Conservation (phyloP, 2,329 filamentous ascomycete species). For the Clarireedia monteithiana region DNA sequence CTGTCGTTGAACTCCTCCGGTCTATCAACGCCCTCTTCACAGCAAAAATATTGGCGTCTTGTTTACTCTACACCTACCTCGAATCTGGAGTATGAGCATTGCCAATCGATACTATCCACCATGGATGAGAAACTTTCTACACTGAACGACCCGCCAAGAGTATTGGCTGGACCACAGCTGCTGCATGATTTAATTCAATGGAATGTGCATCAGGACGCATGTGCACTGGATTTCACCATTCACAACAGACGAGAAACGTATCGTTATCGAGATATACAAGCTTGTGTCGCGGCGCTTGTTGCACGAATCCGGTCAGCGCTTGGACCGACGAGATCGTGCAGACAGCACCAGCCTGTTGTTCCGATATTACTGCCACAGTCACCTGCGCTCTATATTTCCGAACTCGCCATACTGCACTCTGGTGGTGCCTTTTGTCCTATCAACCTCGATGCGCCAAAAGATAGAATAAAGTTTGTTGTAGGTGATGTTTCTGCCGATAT, state of each 20-base stretch:
- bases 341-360: constrained; percentile 44
- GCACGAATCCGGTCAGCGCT: constrained; percentile 14
- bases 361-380: constrained; percentile 74
- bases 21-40: neutral
- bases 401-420: constrained; percentile 70
- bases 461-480: constrained; percentile 73
- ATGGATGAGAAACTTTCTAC: constrained; percentile 39
- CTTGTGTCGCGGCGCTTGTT: constrained; percentile 31
- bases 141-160: constrained; percentile 46
- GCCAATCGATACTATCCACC: constrained; percentile 3
- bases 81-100: constrained; percentile 12
- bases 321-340: constrained; percentile 8
- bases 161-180: constrained; percentile 45
- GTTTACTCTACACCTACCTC: neutral
- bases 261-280: constrained; percentile 31
- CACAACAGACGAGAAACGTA: constrained; percentile 31
- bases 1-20: neutral
- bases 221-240: constrained; percentile 58
- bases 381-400: constrained; percentile 67
- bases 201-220: constrained; percentile 28
- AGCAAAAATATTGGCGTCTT: neutral
- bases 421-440: constrained; percentile 84
- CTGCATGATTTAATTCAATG: constrained; percentile 56
- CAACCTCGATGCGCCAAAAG: constrained; percentile 66
- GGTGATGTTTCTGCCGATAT: constrained; percentile 65